Evolutionary conservation across 208 protist species (phyloP).

Genomic region (Acanthamoeba healyi): DNA sequence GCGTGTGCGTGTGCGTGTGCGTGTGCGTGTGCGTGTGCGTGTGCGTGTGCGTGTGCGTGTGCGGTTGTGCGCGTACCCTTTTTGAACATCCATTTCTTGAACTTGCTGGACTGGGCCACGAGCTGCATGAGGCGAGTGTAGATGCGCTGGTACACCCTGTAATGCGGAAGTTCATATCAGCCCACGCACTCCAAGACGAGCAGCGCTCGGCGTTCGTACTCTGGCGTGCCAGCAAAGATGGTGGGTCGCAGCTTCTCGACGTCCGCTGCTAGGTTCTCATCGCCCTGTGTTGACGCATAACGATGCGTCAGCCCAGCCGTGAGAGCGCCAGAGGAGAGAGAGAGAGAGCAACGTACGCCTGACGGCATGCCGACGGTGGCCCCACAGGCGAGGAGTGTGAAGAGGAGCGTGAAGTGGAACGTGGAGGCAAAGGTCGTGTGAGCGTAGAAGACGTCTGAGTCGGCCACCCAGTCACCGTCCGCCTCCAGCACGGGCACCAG

Average conservation of each 20-base stretch:
- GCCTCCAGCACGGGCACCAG: background rate
- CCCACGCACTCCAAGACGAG: background rate
- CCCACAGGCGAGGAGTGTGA: conserved; percentile 18
- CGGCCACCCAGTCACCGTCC: background rate
- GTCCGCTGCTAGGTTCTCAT: background rate
- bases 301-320: no score
- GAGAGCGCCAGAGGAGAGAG: background rate
- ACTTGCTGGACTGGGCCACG: conserved; percentile 26
- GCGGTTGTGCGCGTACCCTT: background rate
- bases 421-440: background rate
- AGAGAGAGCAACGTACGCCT: background rate
- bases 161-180: background rate
- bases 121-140: conserved; percentile 4
- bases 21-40: no score
- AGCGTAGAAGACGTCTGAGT: conserved; percentile 10
- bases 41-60: background rate
- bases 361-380: conserved; percentile 52
- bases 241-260: conserved; percentile 39
- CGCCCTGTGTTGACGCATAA: no score
- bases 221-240: conserved; percentile 9
- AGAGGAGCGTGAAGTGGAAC: conserved; percentile 9
- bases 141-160: conserved; percentile 19
- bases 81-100: conserved; percentile 57
- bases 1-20: background rate
- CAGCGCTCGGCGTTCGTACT: no score